phyloP scores from a whole-genome alignment of 805 yeast genomes.

The Jamesozyma jinghongensis region DNA sequence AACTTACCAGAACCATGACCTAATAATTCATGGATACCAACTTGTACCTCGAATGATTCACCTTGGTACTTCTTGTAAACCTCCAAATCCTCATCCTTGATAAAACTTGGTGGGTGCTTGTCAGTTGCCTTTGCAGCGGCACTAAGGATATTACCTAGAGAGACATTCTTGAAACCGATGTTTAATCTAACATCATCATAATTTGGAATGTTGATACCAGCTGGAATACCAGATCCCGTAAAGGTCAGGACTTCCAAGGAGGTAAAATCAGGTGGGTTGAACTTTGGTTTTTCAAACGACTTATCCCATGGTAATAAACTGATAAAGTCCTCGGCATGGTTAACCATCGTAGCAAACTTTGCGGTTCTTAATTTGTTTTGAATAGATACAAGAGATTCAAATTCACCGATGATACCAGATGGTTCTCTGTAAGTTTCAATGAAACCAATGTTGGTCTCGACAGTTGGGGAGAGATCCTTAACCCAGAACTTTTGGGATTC shows the following conservation, averaged over 20 bases:
- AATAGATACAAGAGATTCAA: slow-evolving; percentile 88
- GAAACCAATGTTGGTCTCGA: slow-evolving; percentile 79
- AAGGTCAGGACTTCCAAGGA: slow-evolving; percentile 83
- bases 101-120: slow-evolving; percentile 60
- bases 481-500: slow-evolving; percentile 83
- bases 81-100: slow-evolving; percentile 43
- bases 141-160: slow-evolving; percentile 74
- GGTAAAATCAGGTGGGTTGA: slow-evolving; percentile 88
- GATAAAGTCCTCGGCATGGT: slow-evolving; percentile 56
- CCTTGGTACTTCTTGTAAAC: slow-evolving; percentile 62
- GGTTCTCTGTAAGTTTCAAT: slow-evolving; percentile 92
- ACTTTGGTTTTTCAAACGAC: slow-evolving; percentile 71
- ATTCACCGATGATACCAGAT: slow-evolving; percentile 84
- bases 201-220: slow-evolving; percentile 89
- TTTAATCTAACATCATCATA: slow-evolving; percentile 82
- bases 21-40: slow-evolving; percentile 82
- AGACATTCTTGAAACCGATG: slow-evolving; percentile 81
- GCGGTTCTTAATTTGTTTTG: slow-evolving; percentile 81
- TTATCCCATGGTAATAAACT: slow-evolving; percentile 66
- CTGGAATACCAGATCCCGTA: slow-evolving; percentile 86
- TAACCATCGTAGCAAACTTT: slow-evolving; percentile 64
- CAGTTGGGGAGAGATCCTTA: slow-evolving; percentile 70
- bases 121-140: slow-evolving; percentile 48
- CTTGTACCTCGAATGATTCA: slow-evolving; percentile 86
- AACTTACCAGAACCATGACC: slow-evolving; percentile 92